These are phyloP conservation scores for Amorphotheca resinae DNA, from an alignment of 495 filamentous ascomycete species.

Conservation along the genomic window DNA sequence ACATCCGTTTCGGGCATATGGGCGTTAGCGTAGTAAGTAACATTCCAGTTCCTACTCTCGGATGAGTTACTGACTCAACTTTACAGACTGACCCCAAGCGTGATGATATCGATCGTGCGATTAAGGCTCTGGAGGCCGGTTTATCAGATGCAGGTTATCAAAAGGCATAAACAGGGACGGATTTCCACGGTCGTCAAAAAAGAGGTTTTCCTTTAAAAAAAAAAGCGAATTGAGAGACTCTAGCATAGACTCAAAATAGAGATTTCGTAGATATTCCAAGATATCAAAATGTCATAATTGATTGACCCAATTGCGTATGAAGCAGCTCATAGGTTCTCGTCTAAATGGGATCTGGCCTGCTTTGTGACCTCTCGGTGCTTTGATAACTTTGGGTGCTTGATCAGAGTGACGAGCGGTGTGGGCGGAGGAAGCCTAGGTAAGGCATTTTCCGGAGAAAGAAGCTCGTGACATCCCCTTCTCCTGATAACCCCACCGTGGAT, in stretches of 20 bases:
- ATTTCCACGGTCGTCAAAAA: conserved; percentile 1
- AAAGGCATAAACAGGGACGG: conserved; percentile 27
- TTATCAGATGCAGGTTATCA: conserved; percentile 59
- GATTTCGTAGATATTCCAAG: conserved; percentile 1
- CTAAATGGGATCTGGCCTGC: no score
- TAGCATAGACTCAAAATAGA: no score
- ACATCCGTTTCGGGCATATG: conserved; percentile 76
- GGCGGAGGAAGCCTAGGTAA: no score
- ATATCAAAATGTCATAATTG: conserved; percentile 6
- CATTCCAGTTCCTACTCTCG: neutral
- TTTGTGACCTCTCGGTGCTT: no score
- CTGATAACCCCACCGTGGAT: no score
- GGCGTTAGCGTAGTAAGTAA: conserved; percentile 70
- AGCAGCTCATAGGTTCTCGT: no score
- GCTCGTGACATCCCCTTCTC: no score
- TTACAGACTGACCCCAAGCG: conserved; percentile 44
- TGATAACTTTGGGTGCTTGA: no score
- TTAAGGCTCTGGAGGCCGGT: conserved; percentile 61
- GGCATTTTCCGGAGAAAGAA: no score
- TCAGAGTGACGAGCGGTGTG: no score
- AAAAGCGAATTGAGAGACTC: no score
- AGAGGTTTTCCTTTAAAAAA: no score
- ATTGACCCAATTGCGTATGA: conserved; percentile 13
- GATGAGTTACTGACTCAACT: neutral
- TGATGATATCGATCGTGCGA: conserved; percentile 67